phyloP scores from a whole-genome alignment of 1,139 yeast genomes.

The Kurtzmaniella quercitrusa region DNA sequence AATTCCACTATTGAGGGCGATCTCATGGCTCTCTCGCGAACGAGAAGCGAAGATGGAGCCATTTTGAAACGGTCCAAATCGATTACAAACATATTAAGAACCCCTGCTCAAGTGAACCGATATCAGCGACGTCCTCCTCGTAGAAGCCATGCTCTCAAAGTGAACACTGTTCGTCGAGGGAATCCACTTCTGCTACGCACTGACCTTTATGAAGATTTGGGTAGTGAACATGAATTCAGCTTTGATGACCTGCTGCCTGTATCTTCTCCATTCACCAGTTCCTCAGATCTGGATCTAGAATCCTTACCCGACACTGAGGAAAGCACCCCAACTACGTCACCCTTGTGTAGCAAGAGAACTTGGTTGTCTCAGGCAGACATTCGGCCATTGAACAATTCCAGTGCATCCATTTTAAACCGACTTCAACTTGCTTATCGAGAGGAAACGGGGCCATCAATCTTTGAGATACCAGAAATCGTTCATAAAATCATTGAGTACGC shows the following conservation, averaged over 20 bases:
- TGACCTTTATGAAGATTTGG: conserved; percentile 2
- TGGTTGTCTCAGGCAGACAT: background rate
- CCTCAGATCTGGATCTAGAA: conserved; percentile 28
- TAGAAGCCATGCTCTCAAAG: background rate
- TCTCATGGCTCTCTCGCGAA: background rate
- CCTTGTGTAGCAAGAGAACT: conserved; percentile 2
- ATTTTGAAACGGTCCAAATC: conserved; percentile 1
- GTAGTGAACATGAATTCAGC: conserved; percentile 5
- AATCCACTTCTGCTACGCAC: background rate
- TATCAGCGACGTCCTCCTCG: conserved; percentile 5
- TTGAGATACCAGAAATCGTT: conserved; percentile 75
- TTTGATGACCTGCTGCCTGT: conserved; percentile 3
- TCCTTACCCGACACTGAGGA: conserved; percentile 38
- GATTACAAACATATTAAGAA: background rate
- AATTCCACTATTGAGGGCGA: background rate
- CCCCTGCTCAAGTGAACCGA: conserved; percentile 4
- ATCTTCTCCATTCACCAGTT: conserved; percentile 6
- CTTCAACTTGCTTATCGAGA: background rate
- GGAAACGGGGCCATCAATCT: conserved; percentile 39
- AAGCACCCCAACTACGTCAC: conserved; percentile 25
- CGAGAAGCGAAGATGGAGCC: background rate
- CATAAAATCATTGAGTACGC: conserved; percentile 56
- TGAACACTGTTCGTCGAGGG: background rate
- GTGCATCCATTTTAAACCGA: background rate
- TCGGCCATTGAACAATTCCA: background rate